Evolutionary conservation across 352 stramenopile species (phyloP).

Genomic region (Globisporangium solare): DNA sequence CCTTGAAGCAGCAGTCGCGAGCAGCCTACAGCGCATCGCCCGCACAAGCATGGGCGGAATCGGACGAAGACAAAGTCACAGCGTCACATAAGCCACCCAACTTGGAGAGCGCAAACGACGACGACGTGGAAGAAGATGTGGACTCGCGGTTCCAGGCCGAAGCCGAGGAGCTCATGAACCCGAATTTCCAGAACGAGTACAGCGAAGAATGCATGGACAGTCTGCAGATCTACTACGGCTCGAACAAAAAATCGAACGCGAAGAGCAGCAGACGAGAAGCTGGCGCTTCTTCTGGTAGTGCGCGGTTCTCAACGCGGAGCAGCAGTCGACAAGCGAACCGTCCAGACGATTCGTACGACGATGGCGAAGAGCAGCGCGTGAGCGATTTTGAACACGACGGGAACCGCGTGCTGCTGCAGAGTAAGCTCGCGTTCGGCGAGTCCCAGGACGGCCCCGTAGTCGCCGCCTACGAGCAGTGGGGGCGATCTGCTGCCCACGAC

Average conservation of each 20-base stretch:
- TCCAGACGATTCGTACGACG: too few species aligned
- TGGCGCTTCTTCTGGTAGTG: too few species aligned
- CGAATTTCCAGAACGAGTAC: slow-evolving; percentile 78
- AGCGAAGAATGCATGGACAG: slow-evolving; percentile 78
- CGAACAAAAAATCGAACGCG: slow-evolving; percentile 22
- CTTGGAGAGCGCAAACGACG: slow-evolving; percentile 17
- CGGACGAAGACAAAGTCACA: not conserved
- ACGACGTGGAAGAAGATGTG: slow-evolving; percentile 23
- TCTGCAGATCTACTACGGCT: slow-evolving; percentile 61
- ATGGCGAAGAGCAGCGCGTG: not conserved
- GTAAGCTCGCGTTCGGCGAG: not conserved
- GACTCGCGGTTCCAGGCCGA: slow-evolving; percentile 45
- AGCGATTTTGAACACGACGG: slow-evolving; percentile 5
- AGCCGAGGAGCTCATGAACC: slow-evolving; percentile 67
- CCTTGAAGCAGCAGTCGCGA: not conserved
- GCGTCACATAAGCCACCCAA: not conserved
- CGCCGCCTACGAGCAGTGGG: slow-evolving; percentile 17
- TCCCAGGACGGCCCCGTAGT: not conserved
- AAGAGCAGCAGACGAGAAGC: slow-evolving; percentile 8
- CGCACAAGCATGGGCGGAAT: slow-evolving; percentile 4
- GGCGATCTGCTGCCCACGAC: slow-evolving; percentile 12
- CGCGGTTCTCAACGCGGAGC: too few species aligned
- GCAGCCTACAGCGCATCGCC: not conserved
- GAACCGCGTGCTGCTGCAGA: not conserved
- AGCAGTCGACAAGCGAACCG: too few species aligned